phyloP scores from a whole-genome alignment of 345 rosid species.

The Mallotus nudiflorus region DNA sequence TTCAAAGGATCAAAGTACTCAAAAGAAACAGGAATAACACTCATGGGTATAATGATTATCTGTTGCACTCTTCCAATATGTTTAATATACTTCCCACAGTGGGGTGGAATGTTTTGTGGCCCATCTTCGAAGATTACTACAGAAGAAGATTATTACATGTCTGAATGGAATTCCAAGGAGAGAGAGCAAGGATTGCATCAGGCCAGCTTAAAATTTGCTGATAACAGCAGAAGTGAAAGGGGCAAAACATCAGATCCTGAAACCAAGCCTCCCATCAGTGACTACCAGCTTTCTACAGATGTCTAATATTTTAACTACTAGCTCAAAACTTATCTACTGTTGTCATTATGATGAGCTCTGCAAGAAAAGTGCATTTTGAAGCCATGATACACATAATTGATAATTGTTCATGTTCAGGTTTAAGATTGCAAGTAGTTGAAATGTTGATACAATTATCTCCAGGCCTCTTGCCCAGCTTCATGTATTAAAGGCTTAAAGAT shows the following conservation, averaged over 20 bases:
- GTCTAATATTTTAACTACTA: slow-evolving; percentile 20
- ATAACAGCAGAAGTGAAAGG: slow-evolving; percentile 66
- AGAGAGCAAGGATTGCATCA: slow-evolving; percentile 48
- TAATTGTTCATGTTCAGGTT: no score
- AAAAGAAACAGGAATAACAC: slow-evolving; percentile 69
- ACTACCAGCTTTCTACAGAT: slow-evolving; percentile 14
- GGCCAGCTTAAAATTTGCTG: slow-evolving; percentile 67
- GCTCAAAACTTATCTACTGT: background rate
- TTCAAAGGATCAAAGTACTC: slow-evolving; percentile 81
- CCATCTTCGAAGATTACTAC: slow-evolving; percentile 43
- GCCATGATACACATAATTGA: no score
- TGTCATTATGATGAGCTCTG: no score
- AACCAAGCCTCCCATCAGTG: slow-evolving; percentile 12
- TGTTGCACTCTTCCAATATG: slow-evolving; percentile 59
- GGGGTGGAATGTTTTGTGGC: slow-evolving; percentile 95
- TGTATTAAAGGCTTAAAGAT: no score
- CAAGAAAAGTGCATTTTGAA: no score
- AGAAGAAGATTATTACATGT: slow-evolving; percentile 77
- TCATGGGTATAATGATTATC: slow-evolving; percentile 79
- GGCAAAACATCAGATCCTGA: slow-evolving; percentile 33
- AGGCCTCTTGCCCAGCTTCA: no score
- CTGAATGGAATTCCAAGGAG: slow-evolving; percentile 71
- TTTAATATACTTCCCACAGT: slow-evolving; percentile 76
- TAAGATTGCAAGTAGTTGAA: no score
- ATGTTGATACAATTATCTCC: no score